Evolutionary conservation across 139 green algal genomes (phyloP).

Genomic region (Coccomyxa sp.): DNA sequence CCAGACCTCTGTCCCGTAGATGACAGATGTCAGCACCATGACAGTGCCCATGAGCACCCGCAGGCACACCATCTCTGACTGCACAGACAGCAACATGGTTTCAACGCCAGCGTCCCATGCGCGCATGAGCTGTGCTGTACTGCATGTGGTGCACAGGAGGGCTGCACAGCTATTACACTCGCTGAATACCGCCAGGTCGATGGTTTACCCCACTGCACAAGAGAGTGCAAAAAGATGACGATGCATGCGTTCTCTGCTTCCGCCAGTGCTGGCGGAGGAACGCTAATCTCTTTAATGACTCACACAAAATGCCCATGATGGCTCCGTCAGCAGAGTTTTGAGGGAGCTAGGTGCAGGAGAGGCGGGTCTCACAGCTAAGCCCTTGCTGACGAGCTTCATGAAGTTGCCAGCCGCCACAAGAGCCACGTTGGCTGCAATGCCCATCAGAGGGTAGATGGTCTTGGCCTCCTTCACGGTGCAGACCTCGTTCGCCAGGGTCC

Average conservation of each 20-base stretch:
- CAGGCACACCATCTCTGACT: conserved; percentile 31
- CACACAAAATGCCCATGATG: no score
- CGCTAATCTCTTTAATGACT: no score
- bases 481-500: conserved; percentile 63
- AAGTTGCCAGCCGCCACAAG: conserved; percentile 54
- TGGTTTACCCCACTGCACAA: no score
- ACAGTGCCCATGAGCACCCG: conserved; percentile 54
- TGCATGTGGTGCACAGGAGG: not conserved
- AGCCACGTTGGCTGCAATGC: conserved; percentile 75
- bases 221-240: no score
- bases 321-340: no score
- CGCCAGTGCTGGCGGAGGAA: no score
- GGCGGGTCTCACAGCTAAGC: conserved; percentile 2
- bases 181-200: not conserved
- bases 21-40: conserved; percentile 42
- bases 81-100: not conserved
- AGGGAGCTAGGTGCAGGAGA: no score
- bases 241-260: no score
- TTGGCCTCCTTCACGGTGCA: conserved; percentile 44
- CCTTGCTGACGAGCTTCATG: conserved; percentile 56
- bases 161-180: no score
- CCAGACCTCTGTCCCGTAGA: conserved; percentile 55
- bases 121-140: no score
- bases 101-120: no score
- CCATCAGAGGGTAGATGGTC: conserved; percentile 81